Evolutionary conservation across 225 moss, liverwort and hornwort species (phyloP).

Genomic region (Pseudoscleropodium purum): DNA sequence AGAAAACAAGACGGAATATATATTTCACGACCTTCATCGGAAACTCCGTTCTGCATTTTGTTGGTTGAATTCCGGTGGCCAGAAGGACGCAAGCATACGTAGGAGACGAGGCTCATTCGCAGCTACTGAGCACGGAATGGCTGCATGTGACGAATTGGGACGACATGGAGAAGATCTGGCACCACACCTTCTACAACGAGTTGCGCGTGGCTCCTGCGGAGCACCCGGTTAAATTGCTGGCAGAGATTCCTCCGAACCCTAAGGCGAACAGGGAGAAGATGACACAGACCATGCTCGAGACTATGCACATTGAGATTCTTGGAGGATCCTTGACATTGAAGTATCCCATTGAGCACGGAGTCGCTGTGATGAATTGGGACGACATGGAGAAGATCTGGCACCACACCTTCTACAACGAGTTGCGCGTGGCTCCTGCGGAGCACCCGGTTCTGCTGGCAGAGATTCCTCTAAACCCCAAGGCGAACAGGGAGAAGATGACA

Average conservation of each 20-base stretch:
- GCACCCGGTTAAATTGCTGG: background rate
- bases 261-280: background rate
- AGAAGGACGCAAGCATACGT: background rate
- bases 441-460: background rate
- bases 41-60: background rate
- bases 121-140: background rate
- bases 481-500: background rate
- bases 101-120: too few relatives aligned
- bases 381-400: too few relatives aligned
- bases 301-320: too few relatives aligned
- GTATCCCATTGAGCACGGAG: too few relatives aligned
- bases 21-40: background rate
- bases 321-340: too few relatives aligned
- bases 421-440: too few relatives aligned
- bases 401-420: too few relatives aligned
- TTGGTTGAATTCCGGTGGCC: background rate
- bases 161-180: background rate
- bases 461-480: background rate
- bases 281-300: background rate
- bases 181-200: background rate
- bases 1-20: background rate
- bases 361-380: too few relatives aligned
- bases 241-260: background rate
- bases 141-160: background rate
- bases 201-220: background rate